Evolutionary conservation across 2,329 filamentous ascomycete species (phyloP), one percentile per base, ranked within the genome.

Genomic region (Xylariaceae sp.): DNA sequence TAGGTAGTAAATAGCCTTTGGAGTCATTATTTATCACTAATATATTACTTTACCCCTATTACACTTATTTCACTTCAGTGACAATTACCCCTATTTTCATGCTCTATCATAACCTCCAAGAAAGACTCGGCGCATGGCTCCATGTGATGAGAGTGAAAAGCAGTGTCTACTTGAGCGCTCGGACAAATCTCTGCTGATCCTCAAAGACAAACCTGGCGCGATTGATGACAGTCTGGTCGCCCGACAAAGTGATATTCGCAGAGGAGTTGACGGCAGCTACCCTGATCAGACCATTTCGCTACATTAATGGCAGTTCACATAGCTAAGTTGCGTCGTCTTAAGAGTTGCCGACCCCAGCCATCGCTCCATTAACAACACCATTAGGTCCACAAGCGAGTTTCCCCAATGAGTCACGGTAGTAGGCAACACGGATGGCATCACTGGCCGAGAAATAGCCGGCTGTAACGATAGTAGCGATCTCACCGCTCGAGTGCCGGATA

Each of bases 311-410:
- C 1, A 40, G 12, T 1, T 48, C 17, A 35, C 47, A 52, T 1
- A 63, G 42, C 2, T 60, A 58, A 2, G 15, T 18, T 0, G 46
- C 49, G 38, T 63, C 60, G 11, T 59, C 52, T 3, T 58, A 50
- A 0, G 59, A 56, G 2, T 70, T 65, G 0, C 68, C 71, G 0
- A 70, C 68, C 0, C 72, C 73, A 48, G 75, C 63, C 74, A 76
- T 76, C 4, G 64, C 64, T 2, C 72, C 70, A 11, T 48, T 54
- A 30, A 40, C 27, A 14, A 39, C 40, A 15, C 51, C 5, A 55
- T 45, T 2, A 60, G 47, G 45, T 58, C 50, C 5, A 68, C 31
- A 58, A n/a, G n/a, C n/a, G n/a, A n/a, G n/a, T n/a, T n/a, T n/a
- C n/a, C n/a, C n/a, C n/a, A n/a, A n/a, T n/a, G n/a, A n/a, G n/a